Evolutionary conservation across 31 red algal genomes (phyloP), one percentile per base, ranked within the genome.

Genomic region (Porphyra umbilicalis): DNA sequence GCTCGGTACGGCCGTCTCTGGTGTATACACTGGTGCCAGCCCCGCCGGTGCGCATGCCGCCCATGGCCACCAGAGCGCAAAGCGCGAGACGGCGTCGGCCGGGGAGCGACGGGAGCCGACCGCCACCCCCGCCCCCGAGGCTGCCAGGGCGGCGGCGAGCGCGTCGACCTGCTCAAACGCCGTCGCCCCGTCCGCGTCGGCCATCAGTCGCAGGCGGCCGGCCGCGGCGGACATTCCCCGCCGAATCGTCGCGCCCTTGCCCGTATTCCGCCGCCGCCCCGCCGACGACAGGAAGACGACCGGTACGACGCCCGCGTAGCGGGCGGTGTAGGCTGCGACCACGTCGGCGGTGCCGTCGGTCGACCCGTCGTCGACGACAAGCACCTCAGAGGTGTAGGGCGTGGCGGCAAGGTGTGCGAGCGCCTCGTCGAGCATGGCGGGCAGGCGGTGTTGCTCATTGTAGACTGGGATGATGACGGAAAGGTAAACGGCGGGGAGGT

Each of bases 141-240:
- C 42, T 35, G 57, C 39, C 67, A 90, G 81, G 32, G 36, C 77
- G 31, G 16, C 29, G 35, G 91, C 88, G 35, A 97, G 75, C 33
- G 44, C 33, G 34, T 88, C 81, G 37, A 94, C 46, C 18, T 97
- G 91, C 35, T 78, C 34, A 79, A 97, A 97, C 9, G 82, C 74
- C 2, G 94, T 97, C 81, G 94, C 94, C 1, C 88, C 94, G 82
- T 97, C 94, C 10, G 94, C 94, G 85, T 97, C 94, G 15, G 91
- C 94, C 94, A 96, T 96, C 76, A 96, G 83, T 39, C 93, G 74
- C 32, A 88, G 80, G 25, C 44, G 68, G 13, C 94, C 94, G 33
- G 91, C 88, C 33, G 88, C 79, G 16, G 44, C 78, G 34, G 91
- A 76, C 36, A 94, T 90, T 32, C 94, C 94, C 31, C 38, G 38